These are phyloP conservation scores for Phaeotremella fagi DNA, from an alignment of 768 basidiomycete species.

Conservation along the genomic window DNA sequence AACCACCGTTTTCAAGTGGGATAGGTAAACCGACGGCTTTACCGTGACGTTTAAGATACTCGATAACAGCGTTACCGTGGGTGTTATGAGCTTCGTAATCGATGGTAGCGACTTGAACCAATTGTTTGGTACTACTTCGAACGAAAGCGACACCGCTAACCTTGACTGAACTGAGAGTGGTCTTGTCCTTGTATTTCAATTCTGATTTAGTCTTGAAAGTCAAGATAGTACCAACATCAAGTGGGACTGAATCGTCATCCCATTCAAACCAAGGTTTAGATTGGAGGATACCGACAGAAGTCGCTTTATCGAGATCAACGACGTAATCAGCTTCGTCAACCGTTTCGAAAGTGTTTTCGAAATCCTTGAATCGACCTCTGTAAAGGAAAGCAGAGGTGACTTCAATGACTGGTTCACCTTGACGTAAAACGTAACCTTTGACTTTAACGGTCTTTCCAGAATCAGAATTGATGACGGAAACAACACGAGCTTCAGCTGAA, in stretches of 20 bases:
- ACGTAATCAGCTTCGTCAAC: conserved; percentile 83
- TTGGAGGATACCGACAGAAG: conserved; percentile 79
- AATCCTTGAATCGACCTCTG: conserved; percentile 90
- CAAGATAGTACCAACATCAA: conserved; percentile 72
- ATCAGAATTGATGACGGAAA: conserved; percentile 82
- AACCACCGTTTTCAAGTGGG: conserved; percentile 78
- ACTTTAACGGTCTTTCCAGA: conserved; percentile 79
- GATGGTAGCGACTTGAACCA: conserved; percentile 82
- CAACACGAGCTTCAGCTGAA: conserved; percentile 79
- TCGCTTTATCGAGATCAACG: conserved; percentile 68
- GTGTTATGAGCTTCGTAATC: conserved; percentile 81
- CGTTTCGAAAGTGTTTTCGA: conserved; percentile 91
- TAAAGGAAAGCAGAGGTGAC: conserved; percentile 94
- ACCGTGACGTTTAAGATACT: conserved; percentile 90
- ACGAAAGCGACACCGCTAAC: conserved; percentile 83
- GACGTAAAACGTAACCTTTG: conserved; percentile 62
- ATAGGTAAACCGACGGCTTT: conserved; percentile 67
- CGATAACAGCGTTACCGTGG: conserved; percentile 86
- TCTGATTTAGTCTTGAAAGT: conserved; percentile 85
- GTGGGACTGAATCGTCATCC: conserved; percentile 74
- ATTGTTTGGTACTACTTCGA: conserved; percentile 77
- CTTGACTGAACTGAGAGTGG: conserved; percentile 70
- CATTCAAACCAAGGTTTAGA: conserved; percentile 98
- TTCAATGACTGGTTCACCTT: conserved; percentile 77
- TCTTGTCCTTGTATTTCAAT: conserved; percentile 85